These are phyloP conservation scores for Solioccasus polychromus DNA, from an alignment of 768 basidiomycete species.

Conservation along the genomic window DNA sequence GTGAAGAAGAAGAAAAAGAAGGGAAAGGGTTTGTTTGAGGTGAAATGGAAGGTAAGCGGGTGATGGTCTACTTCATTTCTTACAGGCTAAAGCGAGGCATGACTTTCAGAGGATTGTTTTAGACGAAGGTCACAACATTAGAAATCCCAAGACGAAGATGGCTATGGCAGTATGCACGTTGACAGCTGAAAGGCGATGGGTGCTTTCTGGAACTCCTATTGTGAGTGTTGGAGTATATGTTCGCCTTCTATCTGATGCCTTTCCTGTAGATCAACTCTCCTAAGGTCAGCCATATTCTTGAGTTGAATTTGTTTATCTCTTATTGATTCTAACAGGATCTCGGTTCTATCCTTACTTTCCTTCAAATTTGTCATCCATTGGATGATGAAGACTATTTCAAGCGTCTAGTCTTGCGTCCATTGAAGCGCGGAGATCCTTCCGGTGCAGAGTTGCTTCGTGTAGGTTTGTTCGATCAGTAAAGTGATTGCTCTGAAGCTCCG, in stretches of 20 bases:
- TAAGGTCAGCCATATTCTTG: slow-evolving; percentile 38
- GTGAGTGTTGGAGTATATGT: slow-evolving; percentile 42
- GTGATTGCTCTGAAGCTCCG: slow-evolving; percentile 5
- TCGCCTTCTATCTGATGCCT: background rate
- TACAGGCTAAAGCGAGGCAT: background rate
- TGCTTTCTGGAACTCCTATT: slow-evolving; percentile 84
- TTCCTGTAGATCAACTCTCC: slow-evolving; percentile 71
- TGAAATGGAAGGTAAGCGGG: slow-evolving; percentile 74
- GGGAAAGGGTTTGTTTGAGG: slow-evolving; percentile 56
- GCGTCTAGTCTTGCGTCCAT: slow-evolving; percentile 70
- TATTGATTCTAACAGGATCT: slow-evolving; percentile 57
- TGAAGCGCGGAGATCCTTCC: slow-evolving; percentile 62
- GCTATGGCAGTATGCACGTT: slow-evolving; percentile 63
- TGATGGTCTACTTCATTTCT: background rate
- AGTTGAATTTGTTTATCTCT: background rate
- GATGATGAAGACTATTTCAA: slow-evolving; percentile 84
- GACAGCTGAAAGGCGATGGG: slow-evolving; percentile 73
- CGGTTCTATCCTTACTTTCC: slow-evolving; percentile 81
- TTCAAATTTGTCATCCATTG: slow-evolving; percentile 80
- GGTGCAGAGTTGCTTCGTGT: slow-evolving; percentile 75
- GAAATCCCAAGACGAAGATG: slow-evolving; percentile 87
- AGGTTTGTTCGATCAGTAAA: slow-evolving; percentile 15
- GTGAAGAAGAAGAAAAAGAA: slow-evolving; percentile 57
- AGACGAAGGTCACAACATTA: slow-evolving; percentile 87
- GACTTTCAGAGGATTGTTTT: slow-evolving; percentile 63